Conservation (phyloP, 768 basidiomycete genomes). For the Russula brevipes region DNA sequence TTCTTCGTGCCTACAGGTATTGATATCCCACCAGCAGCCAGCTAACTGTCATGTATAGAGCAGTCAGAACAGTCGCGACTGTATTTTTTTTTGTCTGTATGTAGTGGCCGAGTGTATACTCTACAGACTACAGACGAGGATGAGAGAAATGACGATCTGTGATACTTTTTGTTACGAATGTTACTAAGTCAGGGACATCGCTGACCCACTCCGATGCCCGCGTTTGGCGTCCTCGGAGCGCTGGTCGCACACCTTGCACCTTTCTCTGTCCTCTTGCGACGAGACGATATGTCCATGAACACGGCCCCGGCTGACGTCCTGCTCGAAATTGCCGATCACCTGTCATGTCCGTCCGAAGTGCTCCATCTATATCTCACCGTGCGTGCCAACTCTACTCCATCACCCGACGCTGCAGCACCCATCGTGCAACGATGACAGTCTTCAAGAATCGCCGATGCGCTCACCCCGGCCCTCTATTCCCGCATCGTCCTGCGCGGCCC, state of each 20-base stretch:
- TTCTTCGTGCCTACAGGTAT: conserved; percentile 6
- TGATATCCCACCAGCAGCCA: conserved; percentile 5
- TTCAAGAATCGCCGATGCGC: conserved; percentile 44
- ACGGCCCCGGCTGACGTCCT: conserved; percentile 55
- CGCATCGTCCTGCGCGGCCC: conserved; percentile 49
- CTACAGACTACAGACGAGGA: not conserved
- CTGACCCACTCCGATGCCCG: too few relatives aligned
- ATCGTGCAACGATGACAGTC: conserved; percentile 37
- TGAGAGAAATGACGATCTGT: not conserved
- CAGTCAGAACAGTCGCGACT: not conserved
- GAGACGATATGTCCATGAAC: conserved; percentile 6
- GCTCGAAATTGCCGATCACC: conserved; percentile 55
- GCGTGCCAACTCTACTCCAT: conserved; percentile 29
- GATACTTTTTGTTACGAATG: not conserved
- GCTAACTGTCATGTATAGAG: not conserved
- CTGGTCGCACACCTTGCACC: not conserved
- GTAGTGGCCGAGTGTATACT: not conserved
- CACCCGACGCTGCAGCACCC: not conserved
- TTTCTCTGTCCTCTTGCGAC: not conserved
- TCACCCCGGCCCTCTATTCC: conserved; percentile 57
- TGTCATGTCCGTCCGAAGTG: conserved; percentile 50
- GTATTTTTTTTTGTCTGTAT: not conserved
- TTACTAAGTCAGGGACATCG: too few relatives aligned
- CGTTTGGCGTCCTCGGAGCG: not conserved
- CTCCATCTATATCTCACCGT: conserved; percentile 58